phyloP scores from a whole-genome alignment of 805 yeast species.

The Cyberlindnera maritima region DNA sequence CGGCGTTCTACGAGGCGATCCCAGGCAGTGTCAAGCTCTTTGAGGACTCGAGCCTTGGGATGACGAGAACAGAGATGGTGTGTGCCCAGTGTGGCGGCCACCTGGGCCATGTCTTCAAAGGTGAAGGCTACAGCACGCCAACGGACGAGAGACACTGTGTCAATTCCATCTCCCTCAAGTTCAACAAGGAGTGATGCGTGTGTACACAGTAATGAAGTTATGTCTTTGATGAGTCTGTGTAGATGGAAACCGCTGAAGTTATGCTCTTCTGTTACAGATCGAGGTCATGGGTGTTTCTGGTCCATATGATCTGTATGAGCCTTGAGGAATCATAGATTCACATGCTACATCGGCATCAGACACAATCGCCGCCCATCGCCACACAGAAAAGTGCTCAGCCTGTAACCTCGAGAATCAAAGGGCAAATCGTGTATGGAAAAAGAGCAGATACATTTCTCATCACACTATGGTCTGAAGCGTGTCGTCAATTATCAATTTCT shows the following conservation, averaged over 20 bases:
- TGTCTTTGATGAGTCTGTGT: neutral
- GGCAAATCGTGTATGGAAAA: too few relatives aligned
- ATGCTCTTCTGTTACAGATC: too few relatives aligned
- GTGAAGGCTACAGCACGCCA: constrained; percentile 84
- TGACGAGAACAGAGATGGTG: constrained; percentile 84
- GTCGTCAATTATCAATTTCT: too few relatives aligned
- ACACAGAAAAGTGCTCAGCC: too few relatives aligned
- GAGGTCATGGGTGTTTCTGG: too few relatives aligned
- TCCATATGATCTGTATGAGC: too few relatives aligned
- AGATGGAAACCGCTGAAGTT: neutral
- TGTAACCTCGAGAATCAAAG: too few relatives aligned
- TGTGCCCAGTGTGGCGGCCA: constrained; percentile 92
- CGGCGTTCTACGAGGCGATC: constrained; percentile 87
- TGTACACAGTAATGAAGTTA: neutral
- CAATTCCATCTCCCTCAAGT: constrained; percentile 78
- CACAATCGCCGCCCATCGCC: too few relatives aligned
- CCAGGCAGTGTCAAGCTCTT: constrained; percentile 70
- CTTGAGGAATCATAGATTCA: too few relatives aligned
- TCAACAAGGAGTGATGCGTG: constrained; percentile 28
- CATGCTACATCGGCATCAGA: too few relatives aligned
- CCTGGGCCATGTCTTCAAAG: constrained; percentile 90
- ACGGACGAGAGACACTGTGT: constrained; percentile 95
- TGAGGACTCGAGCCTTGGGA: constrained; percentile 66
- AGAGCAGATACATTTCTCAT: too few relatives aligned
- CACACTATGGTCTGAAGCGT: too few relatives aligned